Base-by-base conservation (phyloP, 768 basidiomycete genomes). In the Rubroboletus satanas region DNA sequence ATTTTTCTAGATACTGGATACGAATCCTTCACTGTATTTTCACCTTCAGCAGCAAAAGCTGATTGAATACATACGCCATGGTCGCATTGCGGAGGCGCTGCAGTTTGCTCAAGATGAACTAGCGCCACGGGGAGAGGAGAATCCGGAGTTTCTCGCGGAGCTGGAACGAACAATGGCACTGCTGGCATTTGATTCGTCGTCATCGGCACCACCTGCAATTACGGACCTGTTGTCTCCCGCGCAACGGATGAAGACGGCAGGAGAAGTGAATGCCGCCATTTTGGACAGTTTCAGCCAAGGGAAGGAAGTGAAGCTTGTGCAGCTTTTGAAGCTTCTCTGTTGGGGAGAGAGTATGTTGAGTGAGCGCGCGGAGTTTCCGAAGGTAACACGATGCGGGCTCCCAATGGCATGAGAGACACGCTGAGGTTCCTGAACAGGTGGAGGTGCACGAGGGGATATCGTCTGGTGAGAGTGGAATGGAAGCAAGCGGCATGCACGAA, bases 161-260 rank as follows among this genome's bases (percentile, higher is more conserved):
- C 76, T 98, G 42, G 97, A 99, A 73, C 82, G 86, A 48, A 96
- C 95, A 31, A 98, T 98, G 93, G 90, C 93, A 33, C 73, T 98
- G 45, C 74, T 99, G 36, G 90, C 88, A 39, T 92, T 92, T 69
- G 87, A 90, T 58, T 78, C 83, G 2, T 76, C 81, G 2, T 75
- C 83, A 29, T 58, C 66, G 35, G 64, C 67, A 42, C 71, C 73
- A 14, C 90, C 92, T 23, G 62, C 79, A 26, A 92, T 97, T 61
- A 77, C 83, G 18, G 86, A 93, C 52, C 75, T 98, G 51, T 73
- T 98, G 66, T 87, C 88, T 29, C 88, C 90, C 31, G 85, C 84
- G 21, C 94, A 98, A 69, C 81, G 96, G 47, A 81, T 92, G 82
- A 90, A 88, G 74, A 96, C 95, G n/a, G 95, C 95, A 1, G 86